Evolutionary conservation across 1,139 yeast species (phyloP), one percentile per base, ranked within the genome.

Genomic region (Pichia terricola): DNA sequence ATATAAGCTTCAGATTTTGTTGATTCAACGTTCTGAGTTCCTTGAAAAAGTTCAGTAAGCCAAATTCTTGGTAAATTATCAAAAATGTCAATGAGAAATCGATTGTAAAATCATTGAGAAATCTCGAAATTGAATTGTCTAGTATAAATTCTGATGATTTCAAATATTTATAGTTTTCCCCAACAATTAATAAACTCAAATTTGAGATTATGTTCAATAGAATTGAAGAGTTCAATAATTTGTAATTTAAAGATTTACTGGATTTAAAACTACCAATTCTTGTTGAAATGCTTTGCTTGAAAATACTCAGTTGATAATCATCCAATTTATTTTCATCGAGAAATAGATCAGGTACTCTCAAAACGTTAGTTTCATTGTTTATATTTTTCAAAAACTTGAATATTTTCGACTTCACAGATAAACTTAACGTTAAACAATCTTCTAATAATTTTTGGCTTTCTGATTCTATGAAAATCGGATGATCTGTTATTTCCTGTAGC

Each of bases 11-110:
- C 25, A 51, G 43, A 38, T 49, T 47, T 26, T 34, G 34, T 30
- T 48, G 40, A 34, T 45, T 52, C 26, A 55, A 38, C 35, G 52
- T 54, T 25, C 50, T 42, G 8, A 58, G 39, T 35, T 48, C 45
- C 42, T 63, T 64, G 37, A 70, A 50, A 16, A 70, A 47, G 41
- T 64, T 63, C 42, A 61, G 62, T 6, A 69, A 46, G 1, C 71
- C 72, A 48, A 64, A 63, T 38, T 65, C 65, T 34, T 64, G 66
- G 52, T 67, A 66, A 4, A 61, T 53, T n/a, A 53, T 36, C 35
- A 68, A 54, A 16, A 64, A 46, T 22, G 56, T 49, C 31, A 52
- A 46, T 44, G 55, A 50, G 42, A 43, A 56, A 43, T 53, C 58
- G 38, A 50, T 49, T 44, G 42, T 51, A 42, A 50, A 45, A 55